Conservation (phyloP, 2,329 filamentous ascomycete genomes). For the Mollisia scopiformis region DNA sequence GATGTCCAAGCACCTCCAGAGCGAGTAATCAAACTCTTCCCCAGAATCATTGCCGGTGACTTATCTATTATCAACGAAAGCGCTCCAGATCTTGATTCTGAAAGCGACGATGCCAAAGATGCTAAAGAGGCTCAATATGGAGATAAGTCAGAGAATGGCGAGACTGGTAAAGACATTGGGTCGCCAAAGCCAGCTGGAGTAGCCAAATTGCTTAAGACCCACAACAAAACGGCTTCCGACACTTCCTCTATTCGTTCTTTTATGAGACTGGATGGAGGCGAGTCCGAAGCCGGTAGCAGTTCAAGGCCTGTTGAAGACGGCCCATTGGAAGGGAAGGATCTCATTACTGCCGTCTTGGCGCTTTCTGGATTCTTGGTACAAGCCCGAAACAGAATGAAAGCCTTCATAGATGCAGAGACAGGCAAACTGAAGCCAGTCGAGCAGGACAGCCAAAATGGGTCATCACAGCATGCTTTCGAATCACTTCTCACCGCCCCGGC, state of each 20-base stretch:
- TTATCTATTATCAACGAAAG: constrained; percentile 64
- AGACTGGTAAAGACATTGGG: constrained; percentile 25
- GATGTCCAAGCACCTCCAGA: constrained; percentile 89
- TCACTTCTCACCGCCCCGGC: constrained; percentile 52
- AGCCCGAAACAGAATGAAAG: constrained; percentile 69
- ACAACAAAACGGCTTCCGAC: constrained; percentile 43
- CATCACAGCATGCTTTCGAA: constrained; percentile 55
- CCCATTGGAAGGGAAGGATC: constrained; percentile 76
- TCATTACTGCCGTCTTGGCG: constrained; percentile 79
- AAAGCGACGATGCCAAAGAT: constrained; percentile 42
- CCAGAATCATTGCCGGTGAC: constrained; percentile 80
- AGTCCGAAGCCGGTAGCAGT: constrained; percentile 59
- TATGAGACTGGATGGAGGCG: constrained; percentile 49
- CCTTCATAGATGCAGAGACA: constrained; percentile 63
- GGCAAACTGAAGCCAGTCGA: constrained; percentile 59
- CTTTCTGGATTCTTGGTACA: constrained; percentile 88
- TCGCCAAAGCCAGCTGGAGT: constrained; percentile 40
- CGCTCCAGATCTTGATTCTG: constrained; percentile 45
- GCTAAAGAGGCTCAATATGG: constrained; percentile 45
- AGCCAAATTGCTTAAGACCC: constrained; percentile 44
- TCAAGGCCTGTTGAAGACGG: constrained; percentile 55
- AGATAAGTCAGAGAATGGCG: constrained; percentile 23
- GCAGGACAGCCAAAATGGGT: constrained; percentile 41
- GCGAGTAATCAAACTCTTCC: constrained; percentile 83
- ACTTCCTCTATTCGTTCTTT: constrained; percentile 62